A percentile compares a stretch with the other conserved stretches of the same genome.
Conservation (phyloP, 768 basidiomycete genomes). For the Pulveroboletus sp. region DNA sequence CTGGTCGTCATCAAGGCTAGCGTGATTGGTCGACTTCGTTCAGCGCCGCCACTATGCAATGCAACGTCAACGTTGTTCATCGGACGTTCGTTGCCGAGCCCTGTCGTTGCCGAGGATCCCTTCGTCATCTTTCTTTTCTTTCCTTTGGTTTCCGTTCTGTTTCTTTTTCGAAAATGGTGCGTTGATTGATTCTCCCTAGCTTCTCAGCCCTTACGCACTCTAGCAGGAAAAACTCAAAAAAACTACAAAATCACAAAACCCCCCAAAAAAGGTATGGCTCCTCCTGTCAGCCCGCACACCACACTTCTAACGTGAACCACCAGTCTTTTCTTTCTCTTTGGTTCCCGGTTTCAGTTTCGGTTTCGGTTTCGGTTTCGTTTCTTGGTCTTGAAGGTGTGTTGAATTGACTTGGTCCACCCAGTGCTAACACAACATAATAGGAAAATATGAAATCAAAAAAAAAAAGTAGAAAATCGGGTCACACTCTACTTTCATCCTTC, state of each 20-base stretch:
- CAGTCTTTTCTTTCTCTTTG: neutral
- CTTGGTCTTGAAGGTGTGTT: neutral
- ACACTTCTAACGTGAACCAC: neutral
- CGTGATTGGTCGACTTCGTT: too few relatives aligned
- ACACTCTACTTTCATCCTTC: neutral
- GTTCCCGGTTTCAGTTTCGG: neutral
- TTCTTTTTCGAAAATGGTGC: neutral
- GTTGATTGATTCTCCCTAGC: neutral
- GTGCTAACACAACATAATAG: neutral
- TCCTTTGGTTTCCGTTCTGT: neutral
- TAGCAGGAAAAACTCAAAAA: neutral
- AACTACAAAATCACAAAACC: neutral
- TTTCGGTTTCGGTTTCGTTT: neutral
- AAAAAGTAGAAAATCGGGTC: neutral
- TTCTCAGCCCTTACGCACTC: neutral
- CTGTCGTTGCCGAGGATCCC: neutral
- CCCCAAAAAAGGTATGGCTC: neutral
- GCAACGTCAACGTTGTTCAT: neutral
- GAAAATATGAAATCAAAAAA: neutral
- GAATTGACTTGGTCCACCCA: neutral
- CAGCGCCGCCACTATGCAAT: neutral
- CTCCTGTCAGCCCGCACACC: too few relatives aligned
- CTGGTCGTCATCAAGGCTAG: neutral
- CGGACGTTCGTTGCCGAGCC: neutral
- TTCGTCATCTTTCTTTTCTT: constrained; percentile 2